Evolutionary conservation across 192 early-diverging fungal genomes (phyloP).

Genomic region (Funneliformis geosporum): DNA sequence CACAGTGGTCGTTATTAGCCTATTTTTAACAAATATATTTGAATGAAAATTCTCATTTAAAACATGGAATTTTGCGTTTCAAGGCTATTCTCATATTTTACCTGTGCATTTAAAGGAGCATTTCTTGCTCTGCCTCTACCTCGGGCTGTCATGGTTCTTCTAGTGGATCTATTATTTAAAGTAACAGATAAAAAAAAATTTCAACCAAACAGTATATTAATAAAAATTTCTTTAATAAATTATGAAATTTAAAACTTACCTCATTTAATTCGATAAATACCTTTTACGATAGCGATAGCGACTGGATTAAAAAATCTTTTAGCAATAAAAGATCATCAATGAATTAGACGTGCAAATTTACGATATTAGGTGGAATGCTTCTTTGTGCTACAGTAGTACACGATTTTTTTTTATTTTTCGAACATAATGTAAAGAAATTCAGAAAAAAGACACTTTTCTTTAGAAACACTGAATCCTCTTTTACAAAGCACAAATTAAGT

Average conservation of each 20-base stretch:
- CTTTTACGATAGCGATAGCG: too few relatives aligned
- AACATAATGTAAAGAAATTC: too few relatives aligned
- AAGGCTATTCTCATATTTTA: neutral
- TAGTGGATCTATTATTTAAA: neutral
- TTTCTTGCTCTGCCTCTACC: neutral
- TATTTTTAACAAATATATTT: neutral
- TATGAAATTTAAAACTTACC: neutral
- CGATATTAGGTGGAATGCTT: too few relatives aligned
- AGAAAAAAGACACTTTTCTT: too few relatives aligned
- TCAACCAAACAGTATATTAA: neutral
- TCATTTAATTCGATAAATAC: neutral
- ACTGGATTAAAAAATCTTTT: too few relatives aligned
- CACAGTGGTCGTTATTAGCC: conserved; percentile 43
- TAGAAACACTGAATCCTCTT: too few relatives aligned
- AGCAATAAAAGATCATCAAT: too few relatives aligned
- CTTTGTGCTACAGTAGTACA: too few relatives aligned
- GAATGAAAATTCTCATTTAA: neutral
- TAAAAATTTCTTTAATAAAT: neutral
- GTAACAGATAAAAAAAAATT: neutral
- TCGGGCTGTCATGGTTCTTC: neutral
- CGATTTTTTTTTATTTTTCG: too few relatives aligned
- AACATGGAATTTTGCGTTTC: neutral
- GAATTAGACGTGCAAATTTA: too few relatives aligned
- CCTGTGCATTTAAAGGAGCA: neutral
- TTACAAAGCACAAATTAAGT: too few relatives aligned